Evolutionary conservation across 495 filamentous ascomycete species (phyloP).

Genomic region (Trichoderma asperelloides): DNA sequence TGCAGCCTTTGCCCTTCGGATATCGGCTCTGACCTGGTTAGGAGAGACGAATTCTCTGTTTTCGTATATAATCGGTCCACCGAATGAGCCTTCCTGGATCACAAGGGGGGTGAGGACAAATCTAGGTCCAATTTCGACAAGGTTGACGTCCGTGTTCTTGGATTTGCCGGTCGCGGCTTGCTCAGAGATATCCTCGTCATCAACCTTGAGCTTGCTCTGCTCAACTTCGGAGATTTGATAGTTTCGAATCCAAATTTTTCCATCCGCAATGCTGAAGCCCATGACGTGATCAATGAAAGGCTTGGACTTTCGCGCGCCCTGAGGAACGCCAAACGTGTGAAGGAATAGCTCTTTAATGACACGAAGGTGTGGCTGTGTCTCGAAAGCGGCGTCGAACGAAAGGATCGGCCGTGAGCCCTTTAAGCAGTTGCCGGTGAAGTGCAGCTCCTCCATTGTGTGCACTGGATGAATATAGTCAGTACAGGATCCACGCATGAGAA

Average conservation of each 20-base stretch:
- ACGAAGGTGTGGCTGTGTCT: conserved; percentile 57
- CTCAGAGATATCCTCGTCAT: conserved; percentile 23
- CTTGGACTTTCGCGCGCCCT: conserved; percentile 77
- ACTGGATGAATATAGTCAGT: conserved; percentile 32
- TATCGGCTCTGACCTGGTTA: conserved; percentile 81
- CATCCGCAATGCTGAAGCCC: conserved; percentile 83
- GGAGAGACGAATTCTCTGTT: conserved; percentile 97
- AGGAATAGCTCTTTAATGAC: conserved; percentile 80
- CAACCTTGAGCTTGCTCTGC: conserved; percentile 35
- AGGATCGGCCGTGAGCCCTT: conserved; percentile 93
- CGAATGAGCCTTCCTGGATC: conserved; percentile 90
- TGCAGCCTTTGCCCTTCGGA: conserved; percentile 63
- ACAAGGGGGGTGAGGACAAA: conserved; percentile 95
- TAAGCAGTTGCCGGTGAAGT: conserved; percentile 94
- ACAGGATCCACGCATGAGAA: neutral
- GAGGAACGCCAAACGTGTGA: conserved; percentile 90
- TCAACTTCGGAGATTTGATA: conserved; percentile 90
- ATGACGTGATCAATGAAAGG: conserved; percentile 95
- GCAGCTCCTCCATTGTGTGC: conserved; percentile 92
- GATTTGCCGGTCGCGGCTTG: conserved; percentile 21
- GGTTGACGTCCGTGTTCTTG: conserved; percentile 61
- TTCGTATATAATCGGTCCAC: conserved; percentile 95
- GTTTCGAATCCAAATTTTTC: conserved; percentile 92
- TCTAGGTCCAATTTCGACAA: conserved; percentile 91
- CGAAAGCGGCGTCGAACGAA: conserved; percentile 83